Conservation (phyloP, 805 yeast species). For the Yarrowia keelungensis region DNA sequence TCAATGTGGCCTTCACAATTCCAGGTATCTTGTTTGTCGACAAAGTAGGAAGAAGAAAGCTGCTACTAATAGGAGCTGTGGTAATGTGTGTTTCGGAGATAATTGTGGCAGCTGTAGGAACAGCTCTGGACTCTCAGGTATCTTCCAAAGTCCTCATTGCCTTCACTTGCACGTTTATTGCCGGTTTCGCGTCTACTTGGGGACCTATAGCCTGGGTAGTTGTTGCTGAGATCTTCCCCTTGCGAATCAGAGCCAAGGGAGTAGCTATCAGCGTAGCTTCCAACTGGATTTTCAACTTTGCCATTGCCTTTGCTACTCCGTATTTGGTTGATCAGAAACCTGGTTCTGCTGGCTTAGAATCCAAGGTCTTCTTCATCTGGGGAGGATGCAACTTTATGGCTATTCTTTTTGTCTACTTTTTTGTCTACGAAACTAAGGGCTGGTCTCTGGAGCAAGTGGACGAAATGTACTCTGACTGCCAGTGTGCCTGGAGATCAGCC, state of each 20-base stretch:
- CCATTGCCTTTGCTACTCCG: conserved; percentile 46
- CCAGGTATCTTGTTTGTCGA: conserved; percentile 86
- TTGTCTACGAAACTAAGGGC: conserved; percentile 73
- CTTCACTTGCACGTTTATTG: conserved; percentile 62
- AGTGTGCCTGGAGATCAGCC: background rate
- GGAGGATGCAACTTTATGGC: conserved; percentile 40
- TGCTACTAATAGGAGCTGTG: conserved; percentile 69
- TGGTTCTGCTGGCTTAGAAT: conserved; percentile 60
- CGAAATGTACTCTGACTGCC: conserved; percentile 54
- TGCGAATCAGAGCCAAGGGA: conserved; percentile 72
- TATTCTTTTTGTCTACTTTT: conserved; percentile 50
- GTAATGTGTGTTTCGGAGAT: conserved; percentile 73
- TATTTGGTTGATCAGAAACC: conserved; percentile 50
- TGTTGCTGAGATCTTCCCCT: conserved; percentile 69
- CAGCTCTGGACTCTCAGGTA: conserved; percentile 47
- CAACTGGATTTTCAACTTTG: conserved; percentile 52
- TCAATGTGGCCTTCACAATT: conserved; percentile 62
- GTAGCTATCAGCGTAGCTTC: conserved; percentile 66
- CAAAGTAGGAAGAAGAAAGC: conserved; percentile 73
- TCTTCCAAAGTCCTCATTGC: conserved; percentile 63
- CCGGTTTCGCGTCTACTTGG: conserved; percentile 63
- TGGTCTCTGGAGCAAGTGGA: conserved; percentile 76
- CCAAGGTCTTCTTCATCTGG: conserved; percentile 47
- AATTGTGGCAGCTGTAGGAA: conserved; percentile 66
- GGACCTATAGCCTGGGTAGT: conserved; percentile 67